Conservation (phyloP, 2,329 filamentous ascomycete genomes). For the Fusarium avenaceum region DNA sequence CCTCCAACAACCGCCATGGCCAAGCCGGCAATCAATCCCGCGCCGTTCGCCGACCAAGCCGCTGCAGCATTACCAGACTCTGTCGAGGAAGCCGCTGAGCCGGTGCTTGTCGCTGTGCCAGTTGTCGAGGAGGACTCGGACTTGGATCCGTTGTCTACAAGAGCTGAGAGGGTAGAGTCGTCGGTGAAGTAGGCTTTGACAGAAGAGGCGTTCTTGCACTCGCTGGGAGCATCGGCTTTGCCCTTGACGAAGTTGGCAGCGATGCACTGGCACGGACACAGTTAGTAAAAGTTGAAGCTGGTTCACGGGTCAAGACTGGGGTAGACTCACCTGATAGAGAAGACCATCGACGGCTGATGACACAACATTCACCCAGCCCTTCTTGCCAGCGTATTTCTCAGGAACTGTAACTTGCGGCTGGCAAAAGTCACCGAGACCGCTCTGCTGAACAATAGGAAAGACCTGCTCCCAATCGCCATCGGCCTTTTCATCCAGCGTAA, state of each 20-base stretch:
- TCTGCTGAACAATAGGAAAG: constrained; percentile 67
- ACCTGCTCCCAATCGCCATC: constrained; percentile 67
- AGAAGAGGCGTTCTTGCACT: constrained; percentile 56
- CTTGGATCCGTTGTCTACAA: constrained; percentile 46
- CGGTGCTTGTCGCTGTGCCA: constrained; percentile 36
- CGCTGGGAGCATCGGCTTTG: constrained; percentile 49
- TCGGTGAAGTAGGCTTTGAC: constrained; percentile 51
- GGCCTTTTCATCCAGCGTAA: constrained; percentile 64
- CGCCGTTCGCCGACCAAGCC: constrained; percentile 43
- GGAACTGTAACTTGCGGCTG: constrained; percentile 63
- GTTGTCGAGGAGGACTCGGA: constrained; percentile 28
- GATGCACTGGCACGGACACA: constrained; percentile 59
- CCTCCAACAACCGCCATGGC: constrained; percentile 51
- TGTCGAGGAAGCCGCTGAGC: constrained; percentile 40
- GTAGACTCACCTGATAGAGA: constrained; percentile 66
- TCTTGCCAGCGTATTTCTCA: constrained; percentile 64
- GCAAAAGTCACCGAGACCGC: constrained; percentile 68
- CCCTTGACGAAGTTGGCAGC: constrained; percentile 68
- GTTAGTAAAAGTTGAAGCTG: not conserved
- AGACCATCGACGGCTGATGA: constrained; percentile 67
- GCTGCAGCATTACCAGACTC: constrained; percentile 45
- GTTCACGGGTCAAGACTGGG: too few species aligned
- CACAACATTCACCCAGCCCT: constrained; percentile 67
- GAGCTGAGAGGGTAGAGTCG: constrained; percentile 54
- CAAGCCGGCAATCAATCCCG: constrained; percentile 44